Evolutionary conservation across 2,329 filamentous ascomycete genomes (phyloP).

Genomic region (Plenodomus biglobosus): DNA sequence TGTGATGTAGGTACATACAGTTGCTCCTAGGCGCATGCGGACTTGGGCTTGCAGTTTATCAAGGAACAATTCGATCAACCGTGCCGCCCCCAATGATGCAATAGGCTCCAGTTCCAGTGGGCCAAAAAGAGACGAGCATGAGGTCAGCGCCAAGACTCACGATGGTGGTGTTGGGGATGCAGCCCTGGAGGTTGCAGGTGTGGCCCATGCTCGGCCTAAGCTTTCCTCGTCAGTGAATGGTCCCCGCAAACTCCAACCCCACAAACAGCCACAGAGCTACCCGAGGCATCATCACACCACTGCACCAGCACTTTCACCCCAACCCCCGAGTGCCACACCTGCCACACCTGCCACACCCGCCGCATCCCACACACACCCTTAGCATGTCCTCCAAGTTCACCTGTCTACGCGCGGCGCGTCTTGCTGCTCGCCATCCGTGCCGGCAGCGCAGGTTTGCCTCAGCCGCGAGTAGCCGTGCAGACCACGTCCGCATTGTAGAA

Average conservation of each 20-base stretch:
- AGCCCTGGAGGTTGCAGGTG: conserved; percentile 9
- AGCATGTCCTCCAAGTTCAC: conserved; percentile 36
- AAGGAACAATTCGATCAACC: no score
- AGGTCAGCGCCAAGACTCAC: not conserved
- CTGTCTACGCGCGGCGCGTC: conserved; percentile 37
- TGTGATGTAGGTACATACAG: no score
- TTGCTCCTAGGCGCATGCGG: not conserved
- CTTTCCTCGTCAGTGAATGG: conserved; percentile 8
- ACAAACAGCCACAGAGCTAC: conserved; percentile 10
- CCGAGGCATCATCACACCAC: conserved; percentile 10
- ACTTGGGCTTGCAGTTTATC: no score
- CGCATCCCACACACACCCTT: not conserved
- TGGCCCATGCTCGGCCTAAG: conserved; percentile 13
- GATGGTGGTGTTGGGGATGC: not conserved
- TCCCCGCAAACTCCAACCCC: conserved; percentile 19
- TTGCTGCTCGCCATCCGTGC: conserved; percentile 39
- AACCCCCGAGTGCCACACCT: no score
- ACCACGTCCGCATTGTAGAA: conserved; percentile 68
- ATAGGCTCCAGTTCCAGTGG: not conserved
- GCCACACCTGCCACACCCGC: not conserved
- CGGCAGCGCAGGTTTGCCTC: conserved; percentile 35
- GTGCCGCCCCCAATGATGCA: not conserved
- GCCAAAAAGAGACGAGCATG: not conserved
- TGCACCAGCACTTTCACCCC: not conserved
- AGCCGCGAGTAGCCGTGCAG: conserved; percentile 36